Base-by-base conservation (phyloP, 176 grass and related monocot genomes). In the Leersia perrieri region DNA sequence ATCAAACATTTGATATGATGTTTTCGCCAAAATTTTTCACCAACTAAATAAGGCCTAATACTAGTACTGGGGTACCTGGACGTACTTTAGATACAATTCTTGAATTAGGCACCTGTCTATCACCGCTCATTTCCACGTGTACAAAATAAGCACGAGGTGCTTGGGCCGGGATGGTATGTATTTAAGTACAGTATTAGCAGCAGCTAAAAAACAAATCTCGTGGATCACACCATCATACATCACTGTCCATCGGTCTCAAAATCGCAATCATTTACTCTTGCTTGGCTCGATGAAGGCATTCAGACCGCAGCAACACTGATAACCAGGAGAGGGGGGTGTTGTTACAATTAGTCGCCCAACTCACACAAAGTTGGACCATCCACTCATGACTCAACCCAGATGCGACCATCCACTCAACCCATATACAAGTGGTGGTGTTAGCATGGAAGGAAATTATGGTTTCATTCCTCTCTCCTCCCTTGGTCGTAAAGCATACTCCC, bases 221-320 rank as follows among this genome's bases (percentile, higher is more conserved):
- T 78, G 73, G 28, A 83, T 67, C 86, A 83, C 80, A 42, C 42
- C 42, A 18, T 25, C 35, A 22, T 22, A 14, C 68, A 33, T 27
- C 16, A 23, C 51, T 55, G 20, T 55, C 77, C 14, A 73, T 42
- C 57, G 3, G 23, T 18, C 29, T 22, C 13, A 30, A 20, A 67
- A 63, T 62, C 26, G 27, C 49, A 16, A 74, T 68, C 80, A 13
- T n/a, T 41, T 16, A n/a, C 32, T 5, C 64, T 53, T 53, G 0
- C 0, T 20, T 53, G 18, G 47, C 18, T 53, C 47, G 47, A 53
- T 22, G 18, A 22, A 53, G 18, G 47, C 1, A 29, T 42, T 84
- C 33, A 26, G 22, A 26, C 47, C n/a, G 65, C 66, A 68, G 62
- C 70, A 75, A 63, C 14, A 61, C 20, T 58, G 29, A 7, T 40